phyloP scores from a whole-genome alignment of 768 basidiomycete species.

The Tubosaeta sp. region DNA sequence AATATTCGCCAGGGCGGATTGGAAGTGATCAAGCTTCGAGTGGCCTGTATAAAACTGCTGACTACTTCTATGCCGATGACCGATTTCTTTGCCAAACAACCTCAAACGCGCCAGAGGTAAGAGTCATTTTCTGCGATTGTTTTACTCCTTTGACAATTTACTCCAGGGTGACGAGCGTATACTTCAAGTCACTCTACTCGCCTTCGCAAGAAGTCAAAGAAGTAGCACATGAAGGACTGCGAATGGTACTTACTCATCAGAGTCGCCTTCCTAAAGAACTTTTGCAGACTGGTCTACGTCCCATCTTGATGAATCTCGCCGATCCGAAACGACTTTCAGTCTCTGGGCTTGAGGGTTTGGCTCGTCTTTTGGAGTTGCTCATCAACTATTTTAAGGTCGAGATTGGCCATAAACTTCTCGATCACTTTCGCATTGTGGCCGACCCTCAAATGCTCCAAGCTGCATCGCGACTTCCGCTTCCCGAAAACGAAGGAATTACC shows the following conservation, averaged over 20 bases:
- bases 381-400: slow-evolving; percentile 99
- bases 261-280: slow-evolving; percentile 92
- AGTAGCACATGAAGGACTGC: slow-evolving; percentile 90
- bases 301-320: slow-evolving; percentile 96
- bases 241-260: slow-evolving; percentile 85
- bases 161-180: slow-evolving; percentile 83
- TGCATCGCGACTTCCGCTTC: slow-evolving; percentile 73
- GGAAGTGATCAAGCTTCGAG: slow-evolving; percentile 85
- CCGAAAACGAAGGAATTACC: slow-evolving; percentile 87
- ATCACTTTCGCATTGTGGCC: slow-evolving; percentile 91
- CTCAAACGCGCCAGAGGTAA: slow-evolving; percentile 81
- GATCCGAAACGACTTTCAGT: slow-evolving; percentile 94
- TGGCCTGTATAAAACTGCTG: slow-evolving; percentile 88
- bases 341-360: slow-evolving; percentile 88
- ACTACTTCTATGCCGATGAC: slow-evolving; percentile 94
- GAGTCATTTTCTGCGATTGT: slow-evolving; percentile 6
- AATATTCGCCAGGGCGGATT: slow-evolving; percentile 71
- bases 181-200: slow-evolving; percentile 98
- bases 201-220: slow-evolving; percentile 88
- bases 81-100: slow-evolving; percentile 87
- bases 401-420: slow-evolving; percentile 94
- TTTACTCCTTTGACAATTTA: slow-evolving; percentile 5
- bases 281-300: slow-evolving; percentile 90
- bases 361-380: slow-evolving; percentile 86
- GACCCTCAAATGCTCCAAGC: slow-evolving; percentile 81